Base-by-base conservation (phyloP, 176 grass and related monocot genomes). In the Calamus simplicifolius region DNA sequence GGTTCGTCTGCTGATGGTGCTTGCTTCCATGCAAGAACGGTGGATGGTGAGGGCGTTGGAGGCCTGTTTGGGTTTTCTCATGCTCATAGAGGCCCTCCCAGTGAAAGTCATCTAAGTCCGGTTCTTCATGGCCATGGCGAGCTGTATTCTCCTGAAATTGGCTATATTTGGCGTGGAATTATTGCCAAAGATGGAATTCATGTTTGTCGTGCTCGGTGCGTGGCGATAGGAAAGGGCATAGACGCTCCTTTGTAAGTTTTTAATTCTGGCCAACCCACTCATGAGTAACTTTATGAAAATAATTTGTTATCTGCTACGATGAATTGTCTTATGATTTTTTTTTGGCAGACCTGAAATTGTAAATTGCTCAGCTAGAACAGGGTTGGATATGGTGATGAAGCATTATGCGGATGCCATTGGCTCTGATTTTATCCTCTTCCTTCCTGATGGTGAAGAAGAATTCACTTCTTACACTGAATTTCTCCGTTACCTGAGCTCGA, bases 391-490 rank as follows among this genome's bases (percentile, higher is more conserved):
- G 76, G 72, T 98, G 16, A 70, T 79, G 1, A 86, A 82, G 50
- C 93, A 92, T 31, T 98, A 88, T 59, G 64, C 73, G 0, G 87
- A 98, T 29, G 78, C 87, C 31, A 55, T 68, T 19, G 87, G 84
- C 10, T 98, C 92, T 68, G 93, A 92, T 16, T 75, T 90, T 58
- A 73, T 88, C 17, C 89, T 82, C 51, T 98, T 98, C 67, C 70
- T 92, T 64, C 93, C 93, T 63, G 87, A 92, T 54, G 82, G 84
- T 13, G 93, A 98, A 79, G 87, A 81, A 13, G 93, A 98, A 31
- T 92, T 98, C 0, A 67, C 89, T 57, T 89, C 93, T n/a, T 98
- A 98, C 59, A 98, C 87, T 28, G 93, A 98, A 56, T 92, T 98
- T 58, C 71, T 98, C 57, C 78, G 72, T 27, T 98, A 98, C 52